Base-by-base conservation (phyloP, 2,329 filamentous ascomycete species). In the Colletotrichum incanum region DNA sequence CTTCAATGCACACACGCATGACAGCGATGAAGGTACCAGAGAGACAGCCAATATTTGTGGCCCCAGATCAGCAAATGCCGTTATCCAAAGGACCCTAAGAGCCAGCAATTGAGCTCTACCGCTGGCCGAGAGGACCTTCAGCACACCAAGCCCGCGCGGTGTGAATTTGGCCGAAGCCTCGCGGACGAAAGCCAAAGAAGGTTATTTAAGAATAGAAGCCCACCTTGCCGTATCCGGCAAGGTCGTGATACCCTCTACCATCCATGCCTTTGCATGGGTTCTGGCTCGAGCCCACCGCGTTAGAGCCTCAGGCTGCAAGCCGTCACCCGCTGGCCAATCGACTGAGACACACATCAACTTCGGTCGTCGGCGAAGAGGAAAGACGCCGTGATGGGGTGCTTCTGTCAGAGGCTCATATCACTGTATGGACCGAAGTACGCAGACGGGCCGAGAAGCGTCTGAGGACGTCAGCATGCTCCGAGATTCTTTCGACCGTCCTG, bases 131-230 rank as follows among this genome's bases (percentile, higher is more conserved):
- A 56, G 20, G 45, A 49, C 47, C 20, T n/a, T 39, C 16, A 18
- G 59, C 45, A 62, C 58, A 45, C 50, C 34, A 49, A 58, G 31
- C 61, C 43, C 43, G 59, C 43, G 59, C 52, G 66, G 41, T 65
- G 47, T 43, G 45, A 58, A 61, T 49, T 61, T 62, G 54, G 45
- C 60, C 71, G 65, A 69, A 60, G 43, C 45, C 45, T 55, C 43
- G 37, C 58, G 45, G 49, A 62, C n/a, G 37, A 54, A 50, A 58
- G 60, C 31, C 39, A 73, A 73, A 73, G 71, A 73, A 73, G 71
- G 71, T 73, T 73, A 73, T 73, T 73, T 67, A 73, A 73, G 49
- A 73, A 73, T 73, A 73, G 71, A 73, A 73, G 52, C 34, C 20
- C 55, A 37, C 69, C 61, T 71, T 71, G 55, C 67, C 66, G 18